These are phyloP conservation scores for Blastocystis sp. DNA, from an alignment of 352 stramenopile genomes.

Conservation along the genomic window DNA sequence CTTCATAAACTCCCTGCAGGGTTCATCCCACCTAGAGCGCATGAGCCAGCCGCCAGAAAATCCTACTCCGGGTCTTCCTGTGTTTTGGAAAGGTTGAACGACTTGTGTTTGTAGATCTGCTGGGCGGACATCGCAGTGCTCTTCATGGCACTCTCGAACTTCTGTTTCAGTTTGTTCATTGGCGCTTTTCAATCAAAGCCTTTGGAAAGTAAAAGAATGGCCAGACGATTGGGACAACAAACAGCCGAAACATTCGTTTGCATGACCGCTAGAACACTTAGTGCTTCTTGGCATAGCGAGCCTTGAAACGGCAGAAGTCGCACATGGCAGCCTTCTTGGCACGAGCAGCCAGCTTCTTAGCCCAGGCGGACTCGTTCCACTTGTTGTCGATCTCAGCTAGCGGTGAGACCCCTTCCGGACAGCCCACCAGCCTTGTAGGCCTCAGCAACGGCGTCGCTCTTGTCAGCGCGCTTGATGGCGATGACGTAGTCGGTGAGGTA, in stretches of 20 bases:
- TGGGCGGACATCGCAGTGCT: constrained; percentile 59
- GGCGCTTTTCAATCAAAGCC: background rate
- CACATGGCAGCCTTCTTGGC: constrained; percentile 86
- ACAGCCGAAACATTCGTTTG: constrained; percentile 62
- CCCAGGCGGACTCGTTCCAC: constrained; percentile 90
- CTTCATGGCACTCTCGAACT: constrained; percentile 55
- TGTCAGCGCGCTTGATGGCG: constrained; percentile 29
- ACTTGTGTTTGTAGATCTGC: constrained; percentile 69
- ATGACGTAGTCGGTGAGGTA: constrained; percentile 63
- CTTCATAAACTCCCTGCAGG: constrained; percentile 58
- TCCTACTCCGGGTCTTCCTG: constrained; percentile 67
- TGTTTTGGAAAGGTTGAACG: constrained; percentile 67
- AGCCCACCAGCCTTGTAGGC: constrained; percentile 45
- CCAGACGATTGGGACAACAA: background rate
- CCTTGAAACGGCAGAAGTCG: constrained; percentile 95
- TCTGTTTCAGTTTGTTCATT: constrained; percentile 69
- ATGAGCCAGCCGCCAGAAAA: background rate
- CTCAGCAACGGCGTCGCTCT: background rate
- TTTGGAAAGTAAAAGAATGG: background rate
- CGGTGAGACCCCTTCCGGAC: background rate
- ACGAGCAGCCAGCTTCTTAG: constrained; percentile 95
- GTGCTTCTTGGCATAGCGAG: constrained; percentile 66
- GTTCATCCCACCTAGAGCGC: constrained; percentile 62
- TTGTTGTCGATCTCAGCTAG: constrained; percentile 81
- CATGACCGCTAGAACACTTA: constrained; percentile 24